These are phyloP conservation scores for Parietaria judaica DNA, from an alignment of 306 rosid species.

Conservation along the genomic window DNA sequence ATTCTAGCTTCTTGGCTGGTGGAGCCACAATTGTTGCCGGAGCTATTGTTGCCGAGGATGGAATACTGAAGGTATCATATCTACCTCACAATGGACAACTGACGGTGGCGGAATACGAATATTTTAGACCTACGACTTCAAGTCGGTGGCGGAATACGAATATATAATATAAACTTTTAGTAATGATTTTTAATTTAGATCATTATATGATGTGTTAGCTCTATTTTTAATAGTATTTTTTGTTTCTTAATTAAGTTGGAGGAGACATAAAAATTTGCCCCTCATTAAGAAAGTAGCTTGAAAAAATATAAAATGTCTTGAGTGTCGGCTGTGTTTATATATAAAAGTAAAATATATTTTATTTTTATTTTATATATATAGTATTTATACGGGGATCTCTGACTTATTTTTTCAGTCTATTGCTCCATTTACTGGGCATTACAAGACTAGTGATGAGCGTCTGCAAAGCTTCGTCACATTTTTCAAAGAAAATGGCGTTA, in stretches of 20 bases:
- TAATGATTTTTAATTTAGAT: no score
- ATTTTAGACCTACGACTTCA: neutral
- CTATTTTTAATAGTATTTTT: no score
- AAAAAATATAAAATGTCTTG: no score
- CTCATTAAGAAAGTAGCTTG: no score
- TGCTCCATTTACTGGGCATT: constrained; percentile 91
- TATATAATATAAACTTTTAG: no score
- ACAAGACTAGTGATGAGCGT: constrained; percentile 67
- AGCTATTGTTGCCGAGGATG: constrained; percentile 56
- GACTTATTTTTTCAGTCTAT: constrained; percentile 51
- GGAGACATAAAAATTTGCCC: no score
- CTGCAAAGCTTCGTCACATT: constrained; percentile 48
- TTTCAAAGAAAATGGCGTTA: constrained; percentile 65
- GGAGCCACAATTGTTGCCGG: constrained; percentile 87
- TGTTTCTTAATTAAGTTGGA: no score
- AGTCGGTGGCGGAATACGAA: neutral
- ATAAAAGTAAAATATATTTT: no score
- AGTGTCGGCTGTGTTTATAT: no score
- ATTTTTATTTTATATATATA: neutral
- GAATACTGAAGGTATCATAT: constrained; percentile 60
- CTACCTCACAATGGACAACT: no score
- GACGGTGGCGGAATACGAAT: no score
- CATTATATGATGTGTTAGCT: no score
- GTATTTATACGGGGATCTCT: constrained; percentile 20
- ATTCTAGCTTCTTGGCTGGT: constrained; percentile 89